Evolutionary conservation across 108 stramenopile species (phyloP).

Genomic region (Aurantiochytrium sp.): DNA sequence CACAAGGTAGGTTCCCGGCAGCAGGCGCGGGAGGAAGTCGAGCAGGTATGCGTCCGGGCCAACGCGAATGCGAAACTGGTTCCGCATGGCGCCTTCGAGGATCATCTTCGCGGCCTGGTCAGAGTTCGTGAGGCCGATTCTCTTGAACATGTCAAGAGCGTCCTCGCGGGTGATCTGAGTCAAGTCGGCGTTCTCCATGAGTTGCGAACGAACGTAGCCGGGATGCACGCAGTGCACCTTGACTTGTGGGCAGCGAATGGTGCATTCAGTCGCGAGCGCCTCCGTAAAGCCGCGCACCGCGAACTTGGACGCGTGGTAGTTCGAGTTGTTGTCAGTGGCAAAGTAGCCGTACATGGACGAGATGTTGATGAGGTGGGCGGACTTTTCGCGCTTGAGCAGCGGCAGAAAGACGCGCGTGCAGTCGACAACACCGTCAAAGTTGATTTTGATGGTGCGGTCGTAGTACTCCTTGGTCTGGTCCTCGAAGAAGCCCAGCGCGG

Average conservation of each 20-base stretch:
- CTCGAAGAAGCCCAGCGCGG: not conserved
- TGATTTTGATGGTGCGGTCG: not conserved
- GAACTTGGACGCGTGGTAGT: constrained; percentile 19
- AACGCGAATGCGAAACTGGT: not conserved
- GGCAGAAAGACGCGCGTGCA: not conserved
- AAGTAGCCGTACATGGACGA: constrained; percentile 17
- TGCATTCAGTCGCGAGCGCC: not conserved
- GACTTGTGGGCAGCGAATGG: not conserved
- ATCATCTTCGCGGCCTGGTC: not conserved
- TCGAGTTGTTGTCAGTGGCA: not conserved
- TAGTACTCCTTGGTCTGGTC: constrained; percentile 4
- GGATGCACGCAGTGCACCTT: constrained; percentile 13
- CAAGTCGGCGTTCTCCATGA: not conserved
- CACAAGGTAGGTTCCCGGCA: not conserved
- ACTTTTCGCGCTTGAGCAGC: not conserved
- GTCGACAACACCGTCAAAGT: constrained; percentile 5
- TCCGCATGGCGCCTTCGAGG: not conserved
- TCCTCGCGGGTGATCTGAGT: not conserved
- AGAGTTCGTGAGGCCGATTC: not conserved
- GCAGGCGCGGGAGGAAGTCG: not conserved
- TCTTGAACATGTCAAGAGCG: not conserved
- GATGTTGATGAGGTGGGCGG: not conserved
- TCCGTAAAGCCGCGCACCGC: constrained; percentile 7
- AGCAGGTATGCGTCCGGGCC: constrained; percentile 3
- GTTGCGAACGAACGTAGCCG: not conserved